Percentiles rank a stretch among this genome's conserved stretches.
phyloP scores from a whole-genome alignment of 2,329 filamentous ascomycete species.

The Trichophyton benhamiae region DNA sequence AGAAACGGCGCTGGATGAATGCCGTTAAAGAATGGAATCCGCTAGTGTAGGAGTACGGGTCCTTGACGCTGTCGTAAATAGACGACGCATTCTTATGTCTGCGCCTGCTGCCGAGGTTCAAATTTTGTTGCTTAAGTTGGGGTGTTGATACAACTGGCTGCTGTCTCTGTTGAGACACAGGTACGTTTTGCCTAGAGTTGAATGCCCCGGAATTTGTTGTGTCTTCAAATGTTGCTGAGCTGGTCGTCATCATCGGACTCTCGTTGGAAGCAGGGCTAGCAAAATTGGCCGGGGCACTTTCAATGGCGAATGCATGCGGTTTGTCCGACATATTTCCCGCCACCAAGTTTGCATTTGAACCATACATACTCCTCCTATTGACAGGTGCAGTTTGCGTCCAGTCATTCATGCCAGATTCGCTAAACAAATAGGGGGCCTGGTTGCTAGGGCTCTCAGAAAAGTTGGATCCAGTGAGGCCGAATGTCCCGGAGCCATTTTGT shows the following conservation, averaged over 20 bases:
- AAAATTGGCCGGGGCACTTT: constrained; percentile 44
- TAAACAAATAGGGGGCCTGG: constrained; percentile 35
- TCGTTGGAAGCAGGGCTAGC: constrained; percentile 47
- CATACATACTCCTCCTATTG: constrained; percentile 22
- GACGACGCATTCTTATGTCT: constrained; percentile 60
- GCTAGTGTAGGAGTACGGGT: constrained; percentile 81
- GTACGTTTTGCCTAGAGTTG: constrained; percentile 15
- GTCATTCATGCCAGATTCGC: constrained; percentile 35
- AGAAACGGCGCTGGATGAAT: constrained; percentile 66
- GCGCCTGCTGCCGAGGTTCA: constrained; percentile 34
- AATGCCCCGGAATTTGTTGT: constrained; percentile 17
- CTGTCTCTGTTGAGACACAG: constrained; percentile 19
- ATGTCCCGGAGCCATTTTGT: constrained; percentile 31
- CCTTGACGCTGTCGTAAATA: constrained; percentile 79
- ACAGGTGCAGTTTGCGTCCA: constrained; percentile 27
- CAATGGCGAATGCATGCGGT: constrained; percentile 50
- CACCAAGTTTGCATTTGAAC: constrained; percentile 22
- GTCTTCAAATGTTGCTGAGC: constrained; percentile 27
- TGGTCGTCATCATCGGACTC: constrained; percentile 37
- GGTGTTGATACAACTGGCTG: constrained; percentile 32
- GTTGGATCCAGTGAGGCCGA: constrained; percentile 25
- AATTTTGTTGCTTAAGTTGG: constrained; percentile 30
- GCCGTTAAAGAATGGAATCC: constrained; percentile 82
- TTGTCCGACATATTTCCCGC: constrained; percentile 33
- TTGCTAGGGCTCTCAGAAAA: constrained; percentile 36